Evolutionary conservation across 768 basidiomycete genomes (phyloP).

Genomic region (Scleroderma bovista): DNA sequence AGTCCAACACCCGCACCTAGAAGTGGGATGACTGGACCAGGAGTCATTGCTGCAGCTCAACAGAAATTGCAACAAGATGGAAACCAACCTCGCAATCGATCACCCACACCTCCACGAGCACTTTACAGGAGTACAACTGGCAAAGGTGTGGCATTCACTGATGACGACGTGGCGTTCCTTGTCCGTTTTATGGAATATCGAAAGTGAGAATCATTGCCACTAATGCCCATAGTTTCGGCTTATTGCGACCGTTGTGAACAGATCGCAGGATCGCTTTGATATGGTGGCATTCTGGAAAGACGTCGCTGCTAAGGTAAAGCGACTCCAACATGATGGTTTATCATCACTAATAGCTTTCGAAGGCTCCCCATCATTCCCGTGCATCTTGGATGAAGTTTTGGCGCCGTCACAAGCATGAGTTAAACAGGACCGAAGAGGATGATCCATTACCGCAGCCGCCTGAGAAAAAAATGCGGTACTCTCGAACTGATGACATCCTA

Average conservation of each 20-base stretch:
- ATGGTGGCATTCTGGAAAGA: conserved; percentile 83
- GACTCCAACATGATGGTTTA: background rate
- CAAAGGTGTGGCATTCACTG: conserved; percentile 85
- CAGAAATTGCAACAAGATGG: conserved; percentile 35
- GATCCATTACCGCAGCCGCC: conserved; percentile 71
- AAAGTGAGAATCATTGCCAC: conserved; percentile 39
- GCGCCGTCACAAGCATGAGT: conserved; percentile 82
- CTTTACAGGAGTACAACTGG: conserved; percentile 82
- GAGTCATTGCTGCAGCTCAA: conserved; percentile 41
- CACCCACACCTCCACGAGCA: conserved; percentile 77
- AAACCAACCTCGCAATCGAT: conserved; percentile 47
- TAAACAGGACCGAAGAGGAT: conserved; percentile 58
- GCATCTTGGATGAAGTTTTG: conserved; percentile 96
- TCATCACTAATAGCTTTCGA: conserved; percentile 5
- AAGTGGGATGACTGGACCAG: conserved; percentile 33
- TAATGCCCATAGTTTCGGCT: background rate
- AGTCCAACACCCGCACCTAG: conserved; percentile 34
- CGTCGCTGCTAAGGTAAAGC: conserved; percentile 56
- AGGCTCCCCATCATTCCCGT: conserved; percentile 87
- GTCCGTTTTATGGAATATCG: conserved; percentile 74
- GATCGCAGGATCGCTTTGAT: conserved; percentile 55
- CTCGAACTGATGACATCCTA: conserved; percentile 69
- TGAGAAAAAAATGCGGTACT: conserved; percentile 87
- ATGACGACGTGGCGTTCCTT: conserved; percentile 74
- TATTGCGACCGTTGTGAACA: conserved; percentile 19